Evolutionary conservation across 2,329 filamentous ascomycete species (phyloP), one percentile per base, ranked within the genome.

Genomic region (Ophioceras dolichostomum): DNA sequence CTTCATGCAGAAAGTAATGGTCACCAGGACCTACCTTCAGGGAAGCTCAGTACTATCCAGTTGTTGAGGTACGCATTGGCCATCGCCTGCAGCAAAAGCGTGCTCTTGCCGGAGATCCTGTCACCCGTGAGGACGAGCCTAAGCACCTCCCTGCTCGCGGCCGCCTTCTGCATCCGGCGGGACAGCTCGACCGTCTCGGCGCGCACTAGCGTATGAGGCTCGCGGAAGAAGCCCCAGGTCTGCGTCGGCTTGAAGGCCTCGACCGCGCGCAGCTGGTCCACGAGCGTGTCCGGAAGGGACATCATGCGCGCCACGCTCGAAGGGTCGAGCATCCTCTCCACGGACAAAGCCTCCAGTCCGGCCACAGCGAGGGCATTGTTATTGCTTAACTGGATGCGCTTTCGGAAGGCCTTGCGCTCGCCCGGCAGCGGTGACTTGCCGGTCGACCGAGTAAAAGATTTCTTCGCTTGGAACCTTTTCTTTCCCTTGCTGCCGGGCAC

Each of bases 221-320:
- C 72, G 48, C 84, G 68, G 61, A 96, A 98, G 50, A 94, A 64
- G 41, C 70, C 73, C 88, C 91, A 98, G 45, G 74, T 78, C 68
- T 96, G 91, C 18, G 77, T 83, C 17, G 77, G 68, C 71, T 94
- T 94, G 68, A 98, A 98, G 4, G 85, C 87, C 54, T 94, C 84
- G 38, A 83, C 68, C n/a, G 78, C 73, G 49, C 87, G 73, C 62
- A 98, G 65, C 56, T 80, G 75, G 61, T 94, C 87, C 36, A 95
- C 71, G 36, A 86, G 63, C 2, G 63, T 60, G 30, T 77, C 74
- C 7, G 82, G 76, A 20, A 96, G 59, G 2, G 73, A 73, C 37
- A 86, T 62, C 21, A 96, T 72, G 42, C 70, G 70, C 26, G 83
- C 85, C 9, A 70, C 61, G 36, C 73, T 70, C 24, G 66, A 64